A percentile compares a stretch with the other conserved stretches of the same genome.
phyloP scores from a whole-genome alignment of 108 stramenopile genomes.

The Nitzschia putrida region DNA sequence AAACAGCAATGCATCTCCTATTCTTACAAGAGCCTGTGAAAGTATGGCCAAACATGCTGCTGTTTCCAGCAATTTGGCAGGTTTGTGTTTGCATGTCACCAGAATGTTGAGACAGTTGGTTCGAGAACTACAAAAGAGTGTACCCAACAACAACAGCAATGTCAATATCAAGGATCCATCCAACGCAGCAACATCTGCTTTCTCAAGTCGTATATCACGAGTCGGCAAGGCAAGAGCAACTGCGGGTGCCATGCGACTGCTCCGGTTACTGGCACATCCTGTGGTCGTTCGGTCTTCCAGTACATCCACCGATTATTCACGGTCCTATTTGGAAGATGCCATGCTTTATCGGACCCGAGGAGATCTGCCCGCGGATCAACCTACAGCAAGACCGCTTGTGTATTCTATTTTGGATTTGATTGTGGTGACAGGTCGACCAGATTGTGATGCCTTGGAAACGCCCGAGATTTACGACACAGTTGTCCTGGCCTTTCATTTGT shows the following conservation, averaged over 20 bases:
- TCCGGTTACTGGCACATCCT: conserved; percentile 60
- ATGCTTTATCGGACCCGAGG: conserved; percentile 37
- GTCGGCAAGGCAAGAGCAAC: conserved; percentile 79
- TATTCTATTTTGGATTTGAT: conserved; percentile 49
- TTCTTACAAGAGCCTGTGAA: conserved; percentile 49
- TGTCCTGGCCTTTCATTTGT: conserved; percentile 53
- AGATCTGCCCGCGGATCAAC: conserved; percentile 32
- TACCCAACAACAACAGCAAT: background rate
- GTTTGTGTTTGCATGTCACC: conserved; percentile 63
- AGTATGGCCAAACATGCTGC: conserved; percentile 59
- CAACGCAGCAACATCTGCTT: conserved; percentile 18
- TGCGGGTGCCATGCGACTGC: conserved; percentile 65
- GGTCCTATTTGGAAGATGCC: conserved; percentile 25
- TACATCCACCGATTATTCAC: conserved; percentile 11
- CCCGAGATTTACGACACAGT: conserved; percentile 78
- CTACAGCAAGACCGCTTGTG: conserved; percentile 48
- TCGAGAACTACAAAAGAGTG: conserved; percentile 24
- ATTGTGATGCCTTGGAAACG: conserved; percentile 35
- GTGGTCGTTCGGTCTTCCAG: conserved; percentile 42
- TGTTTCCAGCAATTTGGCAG: conserved; percentile 71
- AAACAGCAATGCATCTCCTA: conserved; percentile 17
- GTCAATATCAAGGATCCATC: background rate
- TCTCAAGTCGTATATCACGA: conserved; percentile 60
- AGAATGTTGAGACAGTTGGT: conserved; percentile 69
- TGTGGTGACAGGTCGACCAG: conserved; percentile 14